These are phyloP conservation scores for Daldinia bambusicola DNA, from an alignment of 495 filamentous ascomycete species.

Conservation along the genomic window DNA sequence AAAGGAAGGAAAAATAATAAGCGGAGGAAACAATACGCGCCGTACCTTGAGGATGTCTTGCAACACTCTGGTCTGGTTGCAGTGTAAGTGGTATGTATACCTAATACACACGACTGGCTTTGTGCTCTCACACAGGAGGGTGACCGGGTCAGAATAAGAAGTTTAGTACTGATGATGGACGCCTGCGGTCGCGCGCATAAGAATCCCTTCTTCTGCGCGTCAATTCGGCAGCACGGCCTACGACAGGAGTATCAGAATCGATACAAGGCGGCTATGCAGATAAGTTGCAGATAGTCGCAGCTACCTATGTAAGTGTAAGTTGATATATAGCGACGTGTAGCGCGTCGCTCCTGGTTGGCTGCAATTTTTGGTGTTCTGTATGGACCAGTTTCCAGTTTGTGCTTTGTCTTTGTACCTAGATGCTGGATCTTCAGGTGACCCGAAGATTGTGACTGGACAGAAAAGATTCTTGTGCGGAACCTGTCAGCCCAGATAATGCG, in stretches of 20 bases:
- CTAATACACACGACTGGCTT: constrained; percentile 11
- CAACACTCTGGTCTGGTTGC: constrained; percentile 13
- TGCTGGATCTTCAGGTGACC: constrained; percentile 35
- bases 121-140: constrained; percentile 13
- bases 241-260: constrained; percentile 28
- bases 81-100: constrained; percentile 1
- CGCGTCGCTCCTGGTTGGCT: constrained; percentile 32
- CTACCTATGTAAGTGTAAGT: neutral
- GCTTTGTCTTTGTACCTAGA: constrained; percentile 37
- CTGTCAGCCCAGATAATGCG: constrained; percentile 38
- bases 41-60: constrained; percentile 29
- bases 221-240: constrained; percentile 26
- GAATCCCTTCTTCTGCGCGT: constrained; percentile 5
- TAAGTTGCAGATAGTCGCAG: constrained; percentile 5
- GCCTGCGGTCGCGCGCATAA: constrained; percentile 10
- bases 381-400: constrained; percentile 15
- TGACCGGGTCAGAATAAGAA: constrained; percentile 5
- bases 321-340: constrained; percentile 20
- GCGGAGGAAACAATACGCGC: constrained; percentile 23
- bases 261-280: constrained; percentile 25
- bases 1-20: constrained; percentile 14
- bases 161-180: neutral
- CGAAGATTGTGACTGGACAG: constrained; percentile 38
- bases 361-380: constrained; percentile 19
- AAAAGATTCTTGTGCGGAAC: constrained; percentile 12